Evolutionary conservation across 306 rosid species (phyloP).

Genomic region (Trifolium fragiferum): DNA sequence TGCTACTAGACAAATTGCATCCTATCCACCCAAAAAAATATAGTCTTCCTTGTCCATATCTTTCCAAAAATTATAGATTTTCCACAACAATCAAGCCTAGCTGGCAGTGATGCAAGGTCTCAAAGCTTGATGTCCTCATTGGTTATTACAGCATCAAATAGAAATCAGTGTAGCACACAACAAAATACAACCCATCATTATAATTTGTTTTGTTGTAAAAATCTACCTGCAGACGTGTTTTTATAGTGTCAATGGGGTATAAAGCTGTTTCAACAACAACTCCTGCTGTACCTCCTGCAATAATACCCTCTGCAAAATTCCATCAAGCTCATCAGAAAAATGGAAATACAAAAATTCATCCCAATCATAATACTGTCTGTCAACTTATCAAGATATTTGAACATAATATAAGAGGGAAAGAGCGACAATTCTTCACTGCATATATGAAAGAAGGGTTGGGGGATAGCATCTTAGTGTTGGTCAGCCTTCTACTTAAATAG

Average conservation of each 20-base stretch:
- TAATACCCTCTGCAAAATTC: constrained; percentile 84
- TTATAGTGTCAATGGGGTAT: constrained; percentile 95
- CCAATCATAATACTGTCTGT: background rate
- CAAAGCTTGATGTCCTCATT: constrained; percentile 25
- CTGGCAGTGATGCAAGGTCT: constrained; percentile 34
- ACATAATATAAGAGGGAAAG: background rate
- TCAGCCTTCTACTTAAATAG: constrained; percentile 19
- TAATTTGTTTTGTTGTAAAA: constrained; percentile 34
- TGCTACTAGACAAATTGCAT: constrained; percentile 24
- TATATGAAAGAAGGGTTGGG: constrained; percentile 34
- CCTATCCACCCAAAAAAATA: background rate
- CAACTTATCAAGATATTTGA: constrained; percentile 18
- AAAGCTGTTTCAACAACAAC: constrained; percentile 95
- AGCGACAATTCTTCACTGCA: constrained; percentile 11
- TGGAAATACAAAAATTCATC: constrained; percentile 30
- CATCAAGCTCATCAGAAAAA: constrained; percentile 42
- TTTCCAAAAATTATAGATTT: constrained; percentile 11
- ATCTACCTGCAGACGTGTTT: constrained; percentile 95
- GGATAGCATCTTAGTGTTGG: constrained; percentile 5
- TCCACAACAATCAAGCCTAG: constrained; percentile 8
- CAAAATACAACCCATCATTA: constrained; percentile 28
- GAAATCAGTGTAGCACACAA: constrained; percentile 27
- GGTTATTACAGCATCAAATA: constrained; percentile 36
- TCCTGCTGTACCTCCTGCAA: constrained; percentile 96
- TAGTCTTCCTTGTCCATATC: constrained; percentile 10